Evolutionary conservation across 139 green algal species (phyloP).

Genomic region (Closterium sp.): DNA sequence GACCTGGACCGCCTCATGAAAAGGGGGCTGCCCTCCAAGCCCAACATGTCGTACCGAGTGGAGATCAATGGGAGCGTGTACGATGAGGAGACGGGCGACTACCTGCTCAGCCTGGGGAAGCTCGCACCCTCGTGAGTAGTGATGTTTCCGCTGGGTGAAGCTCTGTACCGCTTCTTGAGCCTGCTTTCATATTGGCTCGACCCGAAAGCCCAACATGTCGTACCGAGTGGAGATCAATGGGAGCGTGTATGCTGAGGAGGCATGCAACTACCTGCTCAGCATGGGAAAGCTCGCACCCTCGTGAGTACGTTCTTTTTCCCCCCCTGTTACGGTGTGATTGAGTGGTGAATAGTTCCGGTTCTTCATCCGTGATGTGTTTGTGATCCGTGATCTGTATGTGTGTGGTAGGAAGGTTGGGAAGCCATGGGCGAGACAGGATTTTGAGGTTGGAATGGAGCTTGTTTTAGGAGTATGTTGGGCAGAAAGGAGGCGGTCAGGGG

Average conservation of each 20-base stretch:
- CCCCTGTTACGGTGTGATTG: no score
- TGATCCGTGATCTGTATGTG: not conserved
- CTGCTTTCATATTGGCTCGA: no score
- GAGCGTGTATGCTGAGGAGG: constrained; percentile 22
- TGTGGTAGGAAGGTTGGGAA: not conserved
- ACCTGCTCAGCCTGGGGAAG: constrained; percentile 23
- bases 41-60: constrained; percentile 9
- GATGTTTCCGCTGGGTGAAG: no score
- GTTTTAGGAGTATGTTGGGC: not conserved
- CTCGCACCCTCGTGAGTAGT: constrained; percentile 35
- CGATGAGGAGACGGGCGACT: constrained; percentile 1
- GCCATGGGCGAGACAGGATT: not conserved
- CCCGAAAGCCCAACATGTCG: not conserved
- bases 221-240: constrained; percentile 32
- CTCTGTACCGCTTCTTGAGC: not conserved
- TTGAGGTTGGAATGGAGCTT: not conserved
- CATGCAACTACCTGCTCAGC: not conserved
- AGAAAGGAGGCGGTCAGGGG: not conserved
- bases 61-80: constrained; percentile 29
- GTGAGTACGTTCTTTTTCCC: no score
- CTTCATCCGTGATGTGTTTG: no score
- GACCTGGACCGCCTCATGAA: constrained; percentile 18
- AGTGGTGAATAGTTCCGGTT: no score
- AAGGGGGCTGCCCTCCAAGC: not conserved
- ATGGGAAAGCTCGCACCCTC: constrained; percentile 35